Conservation (phyloP, 176 grass and related monocot genomes). For the Bolboschoenus planiculmis region DNA sequence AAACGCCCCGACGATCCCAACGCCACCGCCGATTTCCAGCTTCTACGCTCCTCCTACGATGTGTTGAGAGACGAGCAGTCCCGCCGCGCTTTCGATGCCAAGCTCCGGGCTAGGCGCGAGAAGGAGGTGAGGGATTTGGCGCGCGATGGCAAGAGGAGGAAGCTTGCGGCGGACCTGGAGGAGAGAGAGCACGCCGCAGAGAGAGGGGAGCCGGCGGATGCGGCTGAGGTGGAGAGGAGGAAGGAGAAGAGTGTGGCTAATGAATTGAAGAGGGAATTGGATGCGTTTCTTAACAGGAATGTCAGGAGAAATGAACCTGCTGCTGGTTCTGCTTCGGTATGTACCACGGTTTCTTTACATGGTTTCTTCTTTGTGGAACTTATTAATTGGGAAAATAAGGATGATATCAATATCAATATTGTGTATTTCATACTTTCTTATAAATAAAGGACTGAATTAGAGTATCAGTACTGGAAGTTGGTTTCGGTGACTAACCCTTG, state of each 20-base stretch:
- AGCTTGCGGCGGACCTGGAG: slow-evolving; percentile 61
- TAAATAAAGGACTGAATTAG: not conserved
- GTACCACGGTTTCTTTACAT: not conserved
- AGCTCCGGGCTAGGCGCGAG: slow-evolving; percentile 52
- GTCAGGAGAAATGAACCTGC: slow-evolving; percentile 5
- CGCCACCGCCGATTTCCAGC: slow-evolving; percentile 85
- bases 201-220: slow-evolving; percentile 13
- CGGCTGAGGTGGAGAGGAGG: slow-evolving; percentile 28
- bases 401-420: no score
- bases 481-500: not conserved
- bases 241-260: slow-evolving; percentile 35
- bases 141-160: slow-evolving; percentile 44
- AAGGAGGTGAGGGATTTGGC: slow-evolving; percentile 31
- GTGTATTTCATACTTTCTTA: not conserved
- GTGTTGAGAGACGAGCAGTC: slow-evolving; percentile 54
- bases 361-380: not conserved
- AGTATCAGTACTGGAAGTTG: not conserved
- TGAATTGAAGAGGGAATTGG: slow-evolving; percentile 45
- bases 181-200: slow-evolving; percentile 60
- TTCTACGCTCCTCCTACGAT: slow-evolving; percentile 56
- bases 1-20: slow-evolving; percentile 67
- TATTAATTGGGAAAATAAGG: no score
- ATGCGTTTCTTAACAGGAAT: slow-evolving; percentile 27
- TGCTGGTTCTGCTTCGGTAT: slow-evolving; percentile 40
- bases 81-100: slow-evolving; percentile 61